These are phyloP conservation scores for Tylopilus plumbeoviolaceoides DNA, from an alignment of 768 basidiomycete genomes.

Conservation along the genomic window DNA sequence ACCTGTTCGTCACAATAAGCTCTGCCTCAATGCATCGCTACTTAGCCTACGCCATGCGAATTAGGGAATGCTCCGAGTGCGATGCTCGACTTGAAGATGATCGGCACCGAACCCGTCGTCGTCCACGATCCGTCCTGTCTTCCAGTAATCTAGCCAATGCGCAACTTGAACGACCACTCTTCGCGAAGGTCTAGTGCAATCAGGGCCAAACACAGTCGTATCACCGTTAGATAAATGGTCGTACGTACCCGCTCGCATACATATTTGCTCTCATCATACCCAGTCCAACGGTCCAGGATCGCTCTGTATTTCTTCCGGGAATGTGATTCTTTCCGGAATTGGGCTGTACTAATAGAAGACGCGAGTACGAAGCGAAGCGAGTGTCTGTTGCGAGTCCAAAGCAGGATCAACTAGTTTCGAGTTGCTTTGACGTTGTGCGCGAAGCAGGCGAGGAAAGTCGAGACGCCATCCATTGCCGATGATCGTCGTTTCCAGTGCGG, in stretches of 20 bases:
- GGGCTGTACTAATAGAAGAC: background rate
- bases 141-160: background rate
- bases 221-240: background rate
- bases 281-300: background rate
- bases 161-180: background rate
- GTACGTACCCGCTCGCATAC: background rate
- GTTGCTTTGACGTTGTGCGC: no score
- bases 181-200: background rate
- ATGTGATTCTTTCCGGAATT: background rate
- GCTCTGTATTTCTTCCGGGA: constrained; percentile 1
- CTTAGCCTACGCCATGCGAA: no score
- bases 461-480: no score
- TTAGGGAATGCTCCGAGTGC: background rate
- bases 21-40: background rate
- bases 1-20: background rate
- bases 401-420: background rate
- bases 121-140: background rate
- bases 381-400: background rate
- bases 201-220: no score
- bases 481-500: no score
- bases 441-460: no score
- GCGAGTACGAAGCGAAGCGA: background rate
- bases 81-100: background rate
- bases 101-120: background rate
- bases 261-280: background rate